A percentile compares a stretch with the other conserved stretches of the same genome.
Evolutionary conservation across 257 asterid species (phyloP).

Genomic region (Rhazya stricta): DNA sequence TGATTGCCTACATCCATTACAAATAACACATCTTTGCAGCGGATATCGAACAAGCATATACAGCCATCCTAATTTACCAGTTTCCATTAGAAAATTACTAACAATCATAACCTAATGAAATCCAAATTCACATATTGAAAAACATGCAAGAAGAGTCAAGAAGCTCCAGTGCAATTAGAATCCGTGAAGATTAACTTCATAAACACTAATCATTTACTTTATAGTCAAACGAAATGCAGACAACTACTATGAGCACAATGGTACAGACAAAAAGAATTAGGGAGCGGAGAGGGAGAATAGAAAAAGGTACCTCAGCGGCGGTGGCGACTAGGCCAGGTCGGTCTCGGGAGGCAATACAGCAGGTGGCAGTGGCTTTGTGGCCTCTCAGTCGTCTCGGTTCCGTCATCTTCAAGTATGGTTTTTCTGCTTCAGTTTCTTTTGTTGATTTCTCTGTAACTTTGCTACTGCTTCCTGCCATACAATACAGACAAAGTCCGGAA

Average conservation of each 20-base stretch:
- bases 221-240: not conserved
- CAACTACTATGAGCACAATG: not conserved
- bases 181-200: not conserved
- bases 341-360: constrained; percentile 67
- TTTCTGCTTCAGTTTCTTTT: too few relatives aligned
- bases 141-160: not conserved
- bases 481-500: too few relatives aligned
- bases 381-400: constrained; percentile 71
- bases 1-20: constrained; percentile 57
- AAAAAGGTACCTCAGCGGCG: constrained; percentile 60
- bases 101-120: constrained; percentile 9
- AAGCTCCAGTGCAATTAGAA: not conserved
- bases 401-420: constrained; percentile 22
- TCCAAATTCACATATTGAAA: not conserved
- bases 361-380: constrained; percentile 65
- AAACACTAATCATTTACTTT: not conserved
- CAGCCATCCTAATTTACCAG: constrained; percentile 54
- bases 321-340: constrained; percentile 80
- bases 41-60: constrained; percentile 79
- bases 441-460: too few relatives aligned
- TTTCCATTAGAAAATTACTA: not conserved
- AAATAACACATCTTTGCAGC: constrained; percentile 70
- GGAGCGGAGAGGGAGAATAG: not conserved
- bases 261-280: not conserved
- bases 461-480: too few relatives aligned